These are phyloP conservation scores for Ceratocystis eucalypticola DNA, from an alignment of 2,329 filamentous ascomycete species.

Conservation along the genomic window DNA sequence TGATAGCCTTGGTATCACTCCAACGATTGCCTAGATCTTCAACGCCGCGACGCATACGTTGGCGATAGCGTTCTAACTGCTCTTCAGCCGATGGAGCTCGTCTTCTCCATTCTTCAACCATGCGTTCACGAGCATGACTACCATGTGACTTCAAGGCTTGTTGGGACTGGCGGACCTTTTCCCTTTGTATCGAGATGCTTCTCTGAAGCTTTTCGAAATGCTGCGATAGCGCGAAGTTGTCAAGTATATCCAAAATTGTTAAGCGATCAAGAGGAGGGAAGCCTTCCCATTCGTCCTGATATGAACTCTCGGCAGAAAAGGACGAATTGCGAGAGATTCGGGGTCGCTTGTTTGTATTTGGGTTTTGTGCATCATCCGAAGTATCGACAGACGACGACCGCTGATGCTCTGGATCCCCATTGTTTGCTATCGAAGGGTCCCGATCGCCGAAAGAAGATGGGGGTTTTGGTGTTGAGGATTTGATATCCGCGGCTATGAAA, in stretches of 20 bases:
- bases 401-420: neutral
- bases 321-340: constrained; percentile 62
- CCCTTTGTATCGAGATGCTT: constrained; percentile 66
- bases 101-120: constrained; percentile 85
- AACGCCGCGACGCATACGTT: constrained; percentile 76
- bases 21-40: constrained; percentile 73
- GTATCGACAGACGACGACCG: neutral
- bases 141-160: constrained; percentile 66
- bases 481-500: neutral
- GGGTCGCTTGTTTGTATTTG: constrained; percentile 34
- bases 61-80: constrained; percentile 79
- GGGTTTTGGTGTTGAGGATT: neutral
- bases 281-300: constrained; percentile 75
- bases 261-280: constrained; percentile 82
- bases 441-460: neutral
- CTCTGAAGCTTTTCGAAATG: constrained; percentile 83
- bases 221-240: constrained; percentile 82
- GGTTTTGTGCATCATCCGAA: constrained; percentile 27
- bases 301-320: constrained; percentile 72
- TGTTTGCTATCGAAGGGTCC: constrained; percentile 31
- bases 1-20: constrained; percentile 83
- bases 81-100: constrained; percentile 79
- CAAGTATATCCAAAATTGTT: constrained; percentile 82
- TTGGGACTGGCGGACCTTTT: constrained; percentile 71
- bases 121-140: constrained; percentile 67